These are phyloP conservation scores for Westerdykella ornata DNA, from an alignment of 2,329 filamentous ascomycete species.

Conservation along the genomic window DNA sequence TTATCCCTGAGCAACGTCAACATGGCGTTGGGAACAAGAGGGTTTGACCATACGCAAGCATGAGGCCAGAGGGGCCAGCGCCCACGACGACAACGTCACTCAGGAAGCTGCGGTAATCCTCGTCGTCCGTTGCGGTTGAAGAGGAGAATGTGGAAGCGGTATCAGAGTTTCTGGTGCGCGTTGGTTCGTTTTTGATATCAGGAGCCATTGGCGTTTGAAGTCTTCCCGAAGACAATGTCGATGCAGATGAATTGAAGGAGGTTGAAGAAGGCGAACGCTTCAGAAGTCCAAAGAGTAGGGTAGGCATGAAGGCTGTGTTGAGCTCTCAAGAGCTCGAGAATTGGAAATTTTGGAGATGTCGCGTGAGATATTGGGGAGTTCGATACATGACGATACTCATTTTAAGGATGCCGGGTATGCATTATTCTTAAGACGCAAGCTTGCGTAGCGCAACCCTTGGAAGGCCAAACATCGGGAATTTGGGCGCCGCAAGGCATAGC, in stretches of 20 bases:
- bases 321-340: too few relatives aligned
- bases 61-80: conserved; percentile 39
- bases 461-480: too few relatives aligned
- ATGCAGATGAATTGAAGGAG: conserved; percentile 15
- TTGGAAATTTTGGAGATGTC: too few relatives aligned
- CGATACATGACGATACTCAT: too few relatives aligned
- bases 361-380: too few relatives aligned
- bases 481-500: too few relatives aligned
- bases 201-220: conserved; percentile 31
- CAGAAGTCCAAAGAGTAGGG: conserved; percentile 30
- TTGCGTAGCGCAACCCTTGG: too few relatives aligned
- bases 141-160: conserved; percentile 11
- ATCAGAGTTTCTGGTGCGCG: conserved; percentile 21
- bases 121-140: conserved; percentile 11
- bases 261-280: conserved; percentile 19
- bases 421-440: too few relatives aligned
- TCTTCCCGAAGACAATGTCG: conserved; percentile 14
- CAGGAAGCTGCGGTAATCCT: conserved; percentile 29
- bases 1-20: conserved; percentile 40
- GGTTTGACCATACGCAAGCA: conserved; percentile 35
- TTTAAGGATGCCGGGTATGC: too few relatives aligned
- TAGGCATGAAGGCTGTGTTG: conserved; percentile 20
- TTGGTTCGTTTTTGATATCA: conserved; percentile 20
- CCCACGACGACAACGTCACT: conserved; percentile 39
- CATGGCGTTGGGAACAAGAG: neutral